These are phyloP conservation scores for Tritrichomonas musculus DNA, from an alignment of 208 protist genomes.

Conservation along the genomic window DNA sequence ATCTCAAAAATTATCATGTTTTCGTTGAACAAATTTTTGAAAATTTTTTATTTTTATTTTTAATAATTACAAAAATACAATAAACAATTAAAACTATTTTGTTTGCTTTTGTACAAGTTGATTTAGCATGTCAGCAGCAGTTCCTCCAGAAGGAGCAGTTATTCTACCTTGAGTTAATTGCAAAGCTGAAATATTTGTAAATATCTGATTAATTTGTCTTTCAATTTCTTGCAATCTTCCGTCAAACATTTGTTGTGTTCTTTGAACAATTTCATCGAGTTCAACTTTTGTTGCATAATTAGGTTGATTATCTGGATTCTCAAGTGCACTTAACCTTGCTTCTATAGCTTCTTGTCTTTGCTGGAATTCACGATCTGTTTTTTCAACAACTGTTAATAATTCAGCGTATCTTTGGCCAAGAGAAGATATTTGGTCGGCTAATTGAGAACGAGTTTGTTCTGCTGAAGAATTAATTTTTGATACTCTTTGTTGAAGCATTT, in stretches of 20 bases:
- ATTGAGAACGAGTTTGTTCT: not conserved
- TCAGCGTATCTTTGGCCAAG: not conserved
- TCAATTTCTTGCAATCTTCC: conserved; percentile 7
- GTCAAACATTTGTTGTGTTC: conserved; percentile 28
- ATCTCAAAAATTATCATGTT: no score
- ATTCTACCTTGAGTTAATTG: not conserved
- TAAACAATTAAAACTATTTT: no score
- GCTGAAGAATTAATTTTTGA: not conserved
- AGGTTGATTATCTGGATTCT: not conserved
- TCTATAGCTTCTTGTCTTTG: not conserved
- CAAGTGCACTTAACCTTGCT: not conserved
- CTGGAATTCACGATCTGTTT: not conserved
- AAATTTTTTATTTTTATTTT: no score
- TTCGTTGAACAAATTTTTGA: no score
- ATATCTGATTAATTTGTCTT: not conserved
- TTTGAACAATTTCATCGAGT: not conserved
- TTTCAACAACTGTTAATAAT: not conserved
- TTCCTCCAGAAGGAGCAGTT: no score
- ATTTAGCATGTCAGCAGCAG: no score
- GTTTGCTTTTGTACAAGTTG: no score
- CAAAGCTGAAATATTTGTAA: not conserved
- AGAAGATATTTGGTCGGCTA: not conserved
- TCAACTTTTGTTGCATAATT: not conserved
- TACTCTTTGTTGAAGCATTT: not conserved
- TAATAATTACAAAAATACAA: no score